phyloP scores from a whole-genome alignment of 2,329 filamentous ascomycete species.

The Neofusicoccum umdonicola region DNA sequence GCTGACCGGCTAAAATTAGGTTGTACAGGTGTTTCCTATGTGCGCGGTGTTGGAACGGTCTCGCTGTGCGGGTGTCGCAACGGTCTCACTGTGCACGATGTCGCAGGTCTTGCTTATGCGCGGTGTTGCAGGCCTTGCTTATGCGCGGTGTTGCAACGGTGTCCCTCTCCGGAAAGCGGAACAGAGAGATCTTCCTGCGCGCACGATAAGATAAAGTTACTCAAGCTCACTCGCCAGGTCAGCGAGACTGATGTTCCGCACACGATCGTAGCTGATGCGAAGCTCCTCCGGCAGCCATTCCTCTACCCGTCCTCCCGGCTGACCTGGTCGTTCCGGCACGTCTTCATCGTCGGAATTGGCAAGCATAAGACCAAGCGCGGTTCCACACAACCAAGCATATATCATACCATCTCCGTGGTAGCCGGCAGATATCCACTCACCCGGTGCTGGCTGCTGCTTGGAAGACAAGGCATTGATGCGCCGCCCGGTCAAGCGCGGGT shows the following conservation, averaged over 20 bases:
- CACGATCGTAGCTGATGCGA: slow-evolving; percentile 6
- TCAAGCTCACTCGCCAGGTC: slow-evolving; percentile 7
- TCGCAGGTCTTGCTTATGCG: too few relatives aligned
- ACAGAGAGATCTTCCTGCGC: too few relatives aligned
- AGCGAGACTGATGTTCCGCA: neutral
- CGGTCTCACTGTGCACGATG: too few relatives aligned
- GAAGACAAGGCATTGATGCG: slow-evolving; percentile 22
- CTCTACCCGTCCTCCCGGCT: neutral
- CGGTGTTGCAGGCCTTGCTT: too few relatives aligned
- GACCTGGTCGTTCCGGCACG: neutral
- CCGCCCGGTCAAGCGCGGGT: slow-evolving; percentile 5
- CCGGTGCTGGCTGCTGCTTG: slow-evolving; percentile 21
- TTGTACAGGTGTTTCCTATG: too few relatives aligned
- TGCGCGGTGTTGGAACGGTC: too few relatives aligned
- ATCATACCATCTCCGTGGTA: slow-evolving; percentile 26
- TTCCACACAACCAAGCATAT: slow-evolving; percentile 11
- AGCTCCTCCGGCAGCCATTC: slow-evolving; percentile 7
- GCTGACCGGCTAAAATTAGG: too few relatives aligned
- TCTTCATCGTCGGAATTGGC: neutral
- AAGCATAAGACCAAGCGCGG: slow-evolving; percentile 7
- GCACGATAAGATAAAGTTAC: neutral
- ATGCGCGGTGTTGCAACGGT: too few relatives aligned
- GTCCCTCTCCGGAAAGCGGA: too few relatives aligned
- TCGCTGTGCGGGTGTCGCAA: too few relatives aligned
- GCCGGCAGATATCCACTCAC: slow-evolving; percentile 22